Base-by-base conservation (phyloP, 2,329 filamentous ascomycete genomes). In the Talaromyces atroroseus region DNA sequence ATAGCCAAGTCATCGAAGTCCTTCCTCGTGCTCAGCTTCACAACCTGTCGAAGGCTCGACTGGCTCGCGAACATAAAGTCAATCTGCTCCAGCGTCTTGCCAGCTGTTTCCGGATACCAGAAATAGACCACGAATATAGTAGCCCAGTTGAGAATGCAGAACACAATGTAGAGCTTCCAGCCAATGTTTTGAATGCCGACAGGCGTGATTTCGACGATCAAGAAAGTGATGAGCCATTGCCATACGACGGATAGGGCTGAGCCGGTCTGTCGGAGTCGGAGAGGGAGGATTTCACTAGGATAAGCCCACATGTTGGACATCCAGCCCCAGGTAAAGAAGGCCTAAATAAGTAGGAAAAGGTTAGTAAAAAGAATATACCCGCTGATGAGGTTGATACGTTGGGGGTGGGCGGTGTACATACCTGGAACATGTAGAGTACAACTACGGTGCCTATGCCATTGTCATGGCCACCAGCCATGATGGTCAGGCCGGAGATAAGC, bases 41-140 rank as follows among this genome's bases (percentile, higher is more conserved):
- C 58, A n/a, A 59, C 58, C 46, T 59, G 47, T 12, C 50, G 47
- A 16, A 59, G 44, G 49, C 58, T 59, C 10, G 50, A 42, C 32
- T 59, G 58, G 38, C 58, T 59, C 1, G 56, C 52, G 23, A 60
- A 60, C 48, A 60, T 24, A 49, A 60, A 58, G 21, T 72, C 69
- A 40, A 73, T 63, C 26, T 66, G 63, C 54, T 67, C 64, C 23
- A 65, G 59, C 11, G 60, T 58, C n/a, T 61, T 58, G 46, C 54
- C 58, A 2, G 61, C 58, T 5, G 64, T 66, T 32, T 68, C 62
- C 5, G 66, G 64, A 36, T 67, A 68, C 32, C 65, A 61, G 51
- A 70, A 62, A 63, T 76, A 77, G 18, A 76, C 71, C 16, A 74
- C 69, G 2, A 76, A 75, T 1, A 80, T 71, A 61, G 79, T 79